A percentile compares a stretch with the other conserved stretches of the same genome.
phyloP scores from a whole-genome alignment of 495 filamentous ascomycete species.

The Neurospora pannonica region DNA sequence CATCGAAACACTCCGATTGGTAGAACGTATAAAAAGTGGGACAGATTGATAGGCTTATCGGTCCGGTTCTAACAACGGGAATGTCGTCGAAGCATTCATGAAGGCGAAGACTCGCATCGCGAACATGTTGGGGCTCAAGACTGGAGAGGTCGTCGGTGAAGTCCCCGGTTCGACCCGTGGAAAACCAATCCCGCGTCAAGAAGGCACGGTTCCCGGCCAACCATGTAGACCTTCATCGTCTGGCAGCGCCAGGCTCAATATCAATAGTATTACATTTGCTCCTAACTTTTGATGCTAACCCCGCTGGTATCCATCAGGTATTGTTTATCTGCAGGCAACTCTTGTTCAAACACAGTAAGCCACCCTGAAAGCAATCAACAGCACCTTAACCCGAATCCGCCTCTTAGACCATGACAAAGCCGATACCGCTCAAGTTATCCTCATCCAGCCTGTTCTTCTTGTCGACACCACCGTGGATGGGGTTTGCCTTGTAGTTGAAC shows the following conservation, averaged over 20 bases:
- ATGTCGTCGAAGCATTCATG: background rate
- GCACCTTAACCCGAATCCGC: background rate
- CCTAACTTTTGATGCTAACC: background rate
- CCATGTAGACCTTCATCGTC: background rate
- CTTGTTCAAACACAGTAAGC: background rate
- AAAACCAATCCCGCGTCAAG: background rate
- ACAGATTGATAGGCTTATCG: background rate
- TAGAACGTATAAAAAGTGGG: background rate
- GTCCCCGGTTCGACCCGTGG: background rate
- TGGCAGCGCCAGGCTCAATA: background rate
- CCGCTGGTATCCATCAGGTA: background rate
- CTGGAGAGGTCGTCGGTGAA: background rate
- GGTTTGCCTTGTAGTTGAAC: slow-evolving; percentile 85
- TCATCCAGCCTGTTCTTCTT: slow-evolving; percentile 63
- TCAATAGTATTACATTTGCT: background rate
- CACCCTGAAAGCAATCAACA: background rate
- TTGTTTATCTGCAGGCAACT: background rate
- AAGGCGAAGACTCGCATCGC: background rate
- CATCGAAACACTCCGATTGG: background rate
- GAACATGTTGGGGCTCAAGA: background rate
- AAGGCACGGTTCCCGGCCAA: background rate
- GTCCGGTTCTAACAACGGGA: background rate
- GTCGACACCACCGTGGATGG: slow-evolving; percentile 75
- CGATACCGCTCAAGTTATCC: slow-evolving; percentile 71
- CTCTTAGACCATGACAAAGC: slow-evolving; percentile 68